Evolutionary conservation across 83 land plant species (phyloP).

Genomic region (Larix sibirica): DNA sequence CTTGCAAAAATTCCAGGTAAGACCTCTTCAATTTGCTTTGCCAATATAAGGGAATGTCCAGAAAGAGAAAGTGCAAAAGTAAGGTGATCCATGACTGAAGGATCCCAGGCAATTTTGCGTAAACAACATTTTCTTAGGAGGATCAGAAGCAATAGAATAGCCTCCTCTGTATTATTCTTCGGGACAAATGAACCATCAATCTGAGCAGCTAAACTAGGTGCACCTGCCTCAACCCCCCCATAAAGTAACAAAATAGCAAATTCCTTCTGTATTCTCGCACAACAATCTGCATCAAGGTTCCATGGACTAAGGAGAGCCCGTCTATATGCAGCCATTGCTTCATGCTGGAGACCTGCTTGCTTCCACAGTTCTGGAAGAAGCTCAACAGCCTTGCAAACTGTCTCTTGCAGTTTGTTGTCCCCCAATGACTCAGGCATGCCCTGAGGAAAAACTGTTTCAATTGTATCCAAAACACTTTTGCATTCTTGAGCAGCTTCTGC

Average conservation of each 20-base stretch:
- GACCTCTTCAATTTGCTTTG: slow-evolving; percentile 79
- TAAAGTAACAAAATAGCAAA: slow-evolving; percentile 78
- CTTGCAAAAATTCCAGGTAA: slow-evolving; percentile 75
- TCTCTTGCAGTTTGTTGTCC: slow-evolving; percentile 77
- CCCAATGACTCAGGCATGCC: slow-evolving; percentile 67
- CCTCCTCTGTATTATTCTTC: slow-evolving; percentile 89
- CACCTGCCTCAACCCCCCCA: slow-evolving; percentile 70
- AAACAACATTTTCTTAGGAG: slow-evolving; percentile 57
- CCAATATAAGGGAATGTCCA: slow-evolving; percentile 65
- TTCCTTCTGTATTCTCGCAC: slow-evolving; percentile 70
- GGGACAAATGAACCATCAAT: slow-evolving; percentile 83
- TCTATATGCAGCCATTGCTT: slow-evolving; percentile 83
- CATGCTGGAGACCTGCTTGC: slow-evolving; percentile 61
- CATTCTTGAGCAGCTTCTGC: slow-evolving; percentile 92
- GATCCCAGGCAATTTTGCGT: slow-evolving; percentile 69
- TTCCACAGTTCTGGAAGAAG: slow-evolving; percentile 86
- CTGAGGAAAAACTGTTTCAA: slow-evolving; percentile 64
- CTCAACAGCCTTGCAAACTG: slow-evolving; percentile 74
- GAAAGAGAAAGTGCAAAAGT: slow-evolving; percentile 79
- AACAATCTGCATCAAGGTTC: slow-evolving; percentile 69
- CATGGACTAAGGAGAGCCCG: slow-evolving; percentile 79
- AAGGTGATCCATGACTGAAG: slow-evolving; percentile 78
- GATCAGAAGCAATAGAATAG: slow-evolving; percentile 78
- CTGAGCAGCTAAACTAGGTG: slow-evolving; percentile 69
- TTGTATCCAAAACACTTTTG: slow-evolving; percentile 77